Evolutionary conservation across 768 basidiomycete genomes (phyloP), one percentile per base, ranked within the genome.

Genomic region (Trametopsis cervina): DNA sequence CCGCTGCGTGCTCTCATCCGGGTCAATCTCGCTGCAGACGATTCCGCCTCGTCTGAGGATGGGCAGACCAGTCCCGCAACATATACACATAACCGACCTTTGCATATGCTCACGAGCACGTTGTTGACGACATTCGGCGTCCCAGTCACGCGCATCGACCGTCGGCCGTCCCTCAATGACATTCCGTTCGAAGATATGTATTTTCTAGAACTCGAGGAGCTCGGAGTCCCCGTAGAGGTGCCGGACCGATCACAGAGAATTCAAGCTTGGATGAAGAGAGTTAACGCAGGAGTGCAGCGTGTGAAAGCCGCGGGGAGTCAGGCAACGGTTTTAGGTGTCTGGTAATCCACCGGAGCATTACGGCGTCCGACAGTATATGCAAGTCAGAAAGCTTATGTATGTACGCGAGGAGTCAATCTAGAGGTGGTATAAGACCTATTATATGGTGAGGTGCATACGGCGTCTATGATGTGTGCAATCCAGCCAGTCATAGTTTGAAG

Each of bases 111-210:
- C 15, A 50, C 60, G 36, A 59, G 60, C 41, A 59, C 59, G 4
- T 50, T 67, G 15, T 54, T 76, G 40, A 55, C 57, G 10, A 61
- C 59, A 15, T 65, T 84, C 13, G 65, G 70, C 24, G 58, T 82
- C 41, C 55, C 62, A 13, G 63, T 77, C 18, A 61, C 64, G 13
- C 77, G 81, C 5, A 71, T 89, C 33, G 85, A 87, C 58, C 72
- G 86, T 24, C 73, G 85, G 44, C 86, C 87, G 1, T 73, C 75
- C 10, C 43, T 70, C 12, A 59, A 61, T 2, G 58, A 61, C 22
- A 51, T 56, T 17, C 77, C 75, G 3, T 85, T 86, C 57, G 68
- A 72, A 23, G 72, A 76, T 60, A 65, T 77, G 22, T 88, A 89
- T 58, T 80, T 88, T 50, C 60, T 83, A 10, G 87, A 89, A 63